A percentile compares a stretch with the other conserved stretches of the same genome.
phyloP scores from a whole-genome alignment of 768 basidiomycete species.

The Dacryopinax spathularia region DNA sequence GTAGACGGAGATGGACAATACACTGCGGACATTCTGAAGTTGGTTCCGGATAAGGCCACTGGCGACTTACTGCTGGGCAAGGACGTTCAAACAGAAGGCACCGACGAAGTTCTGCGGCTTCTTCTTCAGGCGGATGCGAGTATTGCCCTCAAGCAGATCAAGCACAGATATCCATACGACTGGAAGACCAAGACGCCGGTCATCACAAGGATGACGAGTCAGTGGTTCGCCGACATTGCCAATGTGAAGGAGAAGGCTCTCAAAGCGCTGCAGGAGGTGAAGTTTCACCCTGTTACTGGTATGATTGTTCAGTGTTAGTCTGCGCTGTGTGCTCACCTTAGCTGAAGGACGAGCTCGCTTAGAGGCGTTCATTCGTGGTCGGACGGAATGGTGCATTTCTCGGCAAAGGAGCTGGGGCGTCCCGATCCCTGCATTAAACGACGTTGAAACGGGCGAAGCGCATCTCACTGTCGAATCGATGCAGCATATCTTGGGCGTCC shows the following conservation, averaged over 20 bases:
- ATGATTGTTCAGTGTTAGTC: conserved; percentile 19
- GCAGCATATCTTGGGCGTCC: conserved; percentile 58
- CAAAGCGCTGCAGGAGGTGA: conserved; percentile 48
- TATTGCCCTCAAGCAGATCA: conserved; percentile 52
- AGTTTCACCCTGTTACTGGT: conserved; percentile 69
- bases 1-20: conserved; percentile 68
- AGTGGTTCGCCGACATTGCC: conserved; percentile 94
- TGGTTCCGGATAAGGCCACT: conserved; percentile 36
- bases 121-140: conserved; percentile 40
- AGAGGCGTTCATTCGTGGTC: conserved; percentile 66
- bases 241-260: conserved; percentile 66
- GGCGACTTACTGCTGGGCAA: conserved; percentile 43
- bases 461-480: conserved; percentile 52
- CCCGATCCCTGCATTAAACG: conserved; percentile 80
- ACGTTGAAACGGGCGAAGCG: conserved; percentile 44
- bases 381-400: conserved; percentile 98
- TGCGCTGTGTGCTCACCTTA: background rate
- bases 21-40: conserved; percentile 39
- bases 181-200: conserved; percentile 91
- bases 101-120: conserved; percentile 47
- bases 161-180: conserved; percentile 89
- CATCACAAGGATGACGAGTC: conserved; percentile 77
- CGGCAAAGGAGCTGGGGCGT: conserved; percentile 96
- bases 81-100: conserved; percentile 60
- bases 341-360: conserved; percentile 69